Conservation (phyloP, 2,329 filamentous ascomycete species). For the Aschersonia sp. region DNA sequence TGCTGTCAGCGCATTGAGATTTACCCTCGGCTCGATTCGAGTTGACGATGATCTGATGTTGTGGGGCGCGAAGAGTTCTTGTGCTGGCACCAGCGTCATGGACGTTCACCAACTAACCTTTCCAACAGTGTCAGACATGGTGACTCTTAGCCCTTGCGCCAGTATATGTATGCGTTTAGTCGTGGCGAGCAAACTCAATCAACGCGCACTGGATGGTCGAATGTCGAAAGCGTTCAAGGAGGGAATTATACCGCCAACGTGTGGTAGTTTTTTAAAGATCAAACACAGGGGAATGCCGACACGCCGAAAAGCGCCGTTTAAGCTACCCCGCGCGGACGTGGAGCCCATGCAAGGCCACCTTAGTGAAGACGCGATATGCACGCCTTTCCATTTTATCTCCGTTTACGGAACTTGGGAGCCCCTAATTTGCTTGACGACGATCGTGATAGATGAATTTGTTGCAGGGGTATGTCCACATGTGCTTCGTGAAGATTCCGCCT, state of each 20-base stretch:
- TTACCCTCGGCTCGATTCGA: neutral
- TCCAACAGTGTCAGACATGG: conserved; percentile 5
- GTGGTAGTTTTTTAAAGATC: neutral
- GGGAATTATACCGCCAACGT: neutral
- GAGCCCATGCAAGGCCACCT: neutral
- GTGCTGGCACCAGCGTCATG: neutral
- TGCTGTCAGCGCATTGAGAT: conserved; percentile 1
- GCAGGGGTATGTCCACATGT: neutral
- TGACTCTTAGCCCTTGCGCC: neutral
- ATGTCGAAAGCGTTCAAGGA: neutral
- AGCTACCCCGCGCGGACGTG: conserved; percentile 2
- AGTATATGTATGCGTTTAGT: too few relatives aligned
- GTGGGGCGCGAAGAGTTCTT: conserved; percentile 1
- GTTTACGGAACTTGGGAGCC: conserved; percentile 1
- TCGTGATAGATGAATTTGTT: neutral
- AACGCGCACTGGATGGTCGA: too few relatives aligned
- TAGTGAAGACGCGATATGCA: neutral
- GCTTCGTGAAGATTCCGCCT: neutral
- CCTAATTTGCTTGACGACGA: neutral
- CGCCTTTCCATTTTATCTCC: neutral
- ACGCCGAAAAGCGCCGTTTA: conserved; percentile 2
- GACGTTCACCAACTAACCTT: conserved; percentile 2
- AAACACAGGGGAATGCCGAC: conserved; percentile 1
- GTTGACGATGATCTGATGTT: neutral
- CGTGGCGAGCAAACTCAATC: too few relatives aligned